Evolutionary conservation across 306 rosid species (phyloP), one percentile per base, ranked within the genome.

Genomic region (Lagenaria siceraria): DNA sequence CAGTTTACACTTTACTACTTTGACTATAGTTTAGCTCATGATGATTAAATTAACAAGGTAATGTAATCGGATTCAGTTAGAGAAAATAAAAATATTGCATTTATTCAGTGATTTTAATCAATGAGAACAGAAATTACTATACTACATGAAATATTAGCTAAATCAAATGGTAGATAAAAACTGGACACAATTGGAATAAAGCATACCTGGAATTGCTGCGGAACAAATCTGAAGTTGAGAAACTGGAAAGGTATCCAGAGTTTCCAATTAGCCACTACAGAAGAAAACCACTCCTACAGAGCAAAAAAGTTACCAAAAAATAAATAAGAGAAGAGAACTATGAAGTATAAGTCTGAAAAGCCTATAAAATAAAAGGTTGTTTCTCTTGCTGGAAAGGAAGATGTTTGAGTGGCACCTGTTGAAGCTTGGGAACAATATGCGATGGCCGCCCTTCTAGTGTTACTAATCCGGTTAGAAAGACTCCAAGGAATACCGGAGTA

Each of bases 231-330:
- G 40, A 95, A 95, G 88, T 95, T 95, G 85, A 95, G 82, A 86
- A 95, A 95, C 59, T 95, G 99, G 81, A 95, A 95, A 80, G 97
- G 99, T 83, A 95, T 90, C 99, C 99, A 95, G 29, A 95, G 87
- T 78, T 90, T 87, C 99, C 99, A 95, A 83, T 95, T 95, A 65
- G 90, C 99, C 66, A 92, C 33, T 76, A 92, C 92, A 79, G 91
- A 80, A 76, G 97, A 88, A 87, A 92, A 87, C 99, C 97, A 95
- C 85, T 92, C 99, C 97, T 95, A 35, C 79, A 76, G 83, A 83
- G 78, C 56, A 77, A 75, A 80, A 22, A 76, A 17, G 22, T 77
- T 60, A 10, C 53, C 12, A 78, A 61, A 7, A 31, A 27, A 56
- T 80, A 83, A 11, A 79, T 58, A 18, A 74, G 56, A 53, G 31